Evolutionary conservation across 768 basidiomycete genomes (phyloP).

Genomic region (Psilocybe azurescens): DNA sequence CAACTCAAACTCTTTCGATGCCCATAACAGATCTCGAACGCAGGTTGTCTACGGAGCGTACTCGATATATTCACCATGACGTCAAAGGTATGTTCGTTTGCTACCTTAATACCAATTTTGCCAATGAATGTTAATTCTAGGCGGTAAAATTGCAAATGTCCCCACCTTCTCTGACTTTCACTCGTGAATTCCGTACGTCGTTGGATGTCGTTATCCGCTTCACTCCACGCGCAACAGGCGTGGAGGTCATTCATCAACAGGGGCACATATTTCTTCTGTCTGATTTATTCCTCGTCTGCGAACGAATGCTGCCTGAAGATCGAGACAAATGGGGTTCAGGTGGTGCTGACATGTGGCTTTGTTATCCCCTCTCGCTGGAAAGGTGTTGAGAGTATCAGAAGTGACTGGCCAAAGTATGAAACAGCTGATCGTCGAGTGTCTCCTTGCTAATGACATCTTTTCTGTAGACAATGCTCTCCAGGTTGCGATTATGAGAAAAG

Average conservation of each 20-base stretch:
- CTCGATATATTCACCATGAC: conserved; percentile 96
- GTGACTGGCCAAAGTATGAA: conserved; percentile 62
- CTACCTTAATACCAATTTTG: not conserved
- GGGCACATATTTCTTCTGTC: conserved; percentile 90
- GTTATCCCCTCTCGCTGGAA: conserved; percentile 97
- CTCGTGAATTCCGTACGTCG: conserved; percentile 76
- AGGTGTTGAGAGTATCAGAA: conserved; percentile 79
- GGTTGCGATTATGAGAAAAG: conserved; percentile 88
- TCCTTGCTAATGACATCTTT: conserved; percentile 8
- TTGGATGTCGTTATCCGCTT: conserved; percentile 77
- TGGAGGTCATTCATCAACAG: conserved; percentile 74
- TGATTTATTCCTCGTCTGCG: conserved; percentile 91
- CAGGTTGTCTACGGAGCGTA: conserved; percentile 75
- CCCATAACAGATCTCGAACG: conserved; percentile 82
- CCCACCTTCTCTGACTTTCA: conserved; percentile 78
- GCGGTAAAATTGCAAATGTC: conserved; percentile 90
- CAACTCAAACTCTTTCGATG: conserved; percentile 55
- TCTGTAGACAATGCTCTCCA: conserved; percentile 72
- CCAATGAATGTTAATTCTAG: conserved; percentile 41
- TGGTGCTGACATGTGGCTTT: conserved; percentile 87
- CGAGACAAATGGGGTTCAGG: conserved; percentile 50
- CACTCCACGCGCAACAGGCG: conserved; percentile 73
- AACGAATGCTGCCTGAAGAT: conserved; percentile 78
- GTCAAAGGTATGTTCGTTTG: conserved; percentile 66
- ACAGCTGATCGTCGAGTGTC: not conserved